Evolutionary conservation across 2,329 filamentous ascomycete species (phyloP), one percentile per base, ranked within the genome.

Genomic region (Colletotrichum noveboracense): DNA sequence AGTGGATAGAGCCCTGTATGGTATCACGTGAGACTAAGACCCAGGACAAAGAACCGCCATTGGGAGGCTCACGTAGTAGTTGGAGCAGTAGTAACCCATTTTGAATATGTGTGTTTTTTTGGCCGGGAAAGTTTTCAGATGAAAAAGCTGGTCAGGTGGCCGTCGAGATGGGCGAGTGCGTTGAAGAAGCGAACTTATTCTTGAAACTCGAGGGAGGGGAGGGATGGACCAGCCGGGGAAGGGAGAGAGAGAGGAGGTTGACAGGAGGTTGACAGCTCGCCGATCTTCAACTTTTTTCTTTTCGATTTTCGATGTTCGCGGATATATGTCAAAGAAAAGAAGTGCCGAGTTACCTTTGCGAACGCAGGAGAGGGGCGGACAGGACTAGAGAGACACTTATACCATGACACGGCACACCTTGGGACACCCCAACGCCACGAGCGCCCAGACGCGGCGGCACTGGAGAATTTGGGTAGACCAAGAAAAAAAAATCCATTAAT

Each of bases 11-110:
- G 76, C 80, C 79, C 82, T 83, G 43, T 10, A 10, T 26, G 38
- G 74, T 79, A 21, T 78, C 24, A 48, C 24, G 52, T 62, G 34
- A 70, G 75, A 48, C 43, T 18, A 21, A 16, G 7, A 5, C 21
- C n/a, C 0, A 24, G 3, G 30, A 43, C 56, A 55, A 55, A 18
- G 18, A 24, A 13, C 48, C 12, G 21, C 14, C 52, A 60, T 12
- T 34, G 64, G 62, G 62, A 26, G 32, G 13, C 79, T 26, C 75
- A 83, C 82, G 71, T 83, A 83, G 76, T 81, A 83, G 77, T 83
- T 83, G 61, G 82, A 82, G 77, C 81, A 83, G 70, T 82, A 82
- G 76, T 79, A 82, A 78, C 77, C 77, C 79, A 82, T 82, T 21
- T 70, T 79, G 73, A 71, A 24, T 9, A 43, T 36, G 52, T 24